These are phyloP conservation scores for Ganoderma resinaceum DNA, from an alignment of 1,284 basidiomycete species.

Conservation along the genomic window DNA sequence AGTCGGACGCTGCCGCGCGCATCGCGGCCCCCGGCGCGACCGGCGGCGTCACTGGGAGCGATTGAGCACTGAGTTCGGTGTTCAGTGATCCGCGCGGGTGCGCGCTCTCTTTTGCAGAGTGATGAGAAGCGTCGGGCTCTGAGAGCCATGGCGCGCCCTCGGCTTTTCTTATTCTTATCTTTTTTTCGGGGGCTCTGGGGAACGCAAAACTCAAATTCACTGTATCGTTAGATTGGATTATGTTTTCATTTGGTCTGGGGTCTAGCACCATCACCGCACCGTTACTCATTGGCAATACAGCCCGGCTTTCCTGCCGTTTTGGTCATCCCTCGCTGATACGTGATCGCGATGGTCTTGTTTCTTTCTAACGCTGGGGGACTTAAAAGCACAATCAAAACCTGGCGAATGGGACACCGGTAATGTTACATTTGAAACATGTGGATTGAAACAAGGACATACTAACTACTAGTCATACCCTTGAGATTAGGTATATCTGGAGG, in stretches of 20 bases:
- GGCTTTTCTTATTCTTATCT: background rate
- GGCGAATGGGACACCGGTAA: no score
- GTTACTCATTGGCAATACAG: background rate
- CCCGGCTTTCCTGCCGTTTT: background rate
- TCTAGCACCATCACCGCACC: background rate
- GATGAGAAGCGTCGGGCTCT: background rate
- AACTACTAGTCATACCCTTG: no score
- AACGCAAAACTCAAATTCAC: background rate
- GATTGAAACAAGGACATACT: no score
- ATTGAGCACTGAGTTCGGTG: background rate
- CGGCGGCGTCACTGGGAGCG: conserved; percentile 40
- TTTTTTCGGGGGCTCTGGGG: background rate
- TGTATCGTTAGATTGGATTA: conserved; percentile 1
- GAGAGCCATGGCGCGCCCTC: background rate
- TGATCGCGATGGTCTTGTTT: no score
- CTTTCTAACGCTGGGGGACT: no score
- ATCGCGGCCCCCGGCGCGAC: conserved; percentile 54
- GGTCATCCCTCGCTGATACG: background rate
- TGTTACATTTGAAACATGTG: no score
- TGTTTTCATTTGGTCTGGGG: background rate
- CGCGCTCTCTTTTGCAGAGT: background rate
- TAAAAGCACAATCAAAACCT: no score
- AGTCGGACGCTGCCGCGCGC: conserved; percentile 48
- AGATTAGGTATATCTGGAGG: no score
- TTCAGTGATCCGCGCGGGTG: background rate